Base-by-base conservation (phyloP, 768 basidiomycete genomes). In the Tricholomella constricta region DNA sequence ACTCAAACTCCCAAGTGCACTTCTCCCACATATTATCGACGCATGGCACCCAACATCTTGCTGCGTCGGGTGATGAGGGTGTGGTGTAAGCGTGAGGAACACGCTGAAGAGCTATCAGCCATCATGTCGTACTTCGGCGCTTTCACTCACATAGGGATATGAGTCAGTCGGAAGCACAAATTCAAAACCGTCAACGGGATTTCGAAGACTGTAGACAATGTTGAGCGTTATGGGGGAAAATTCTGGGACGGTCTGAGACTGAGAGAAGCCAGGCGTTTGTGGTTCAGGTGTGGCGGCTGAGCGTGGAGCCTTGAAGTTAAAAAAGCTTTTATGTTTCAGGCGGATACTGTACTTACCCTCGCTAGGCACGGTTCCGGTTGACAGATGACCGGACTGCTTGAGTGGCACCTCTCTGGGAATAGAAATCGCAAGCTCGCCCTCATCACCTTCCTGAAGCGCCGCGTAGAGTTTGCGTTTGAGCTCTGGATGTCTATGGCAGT, bases 21-120 rank as follows among this genome's bases (percentile, higher is more conserved):
- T 92, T 88, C 70, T 97, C 95, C 91, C 94, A 96, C 19, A 94
- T 71, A 61, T 84, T 91, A 69, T 99, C 97, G 17, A 98, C 71
- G 63, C 97, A 99, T 12, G 97, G 97, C n/a, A 98, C 87, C 97
- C 97, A 99, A 62, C 92, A 94, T 63, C 97, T 79, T n/a, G 96
- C 94, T 15, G 92, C 81, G 65, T 95, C 92, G 6, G 94, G 86
- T 7, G 87, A 88, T 0, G 91, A 89, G 1, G 94, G 87, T 4
- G 86, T 88, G 3, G 94, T 93, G 64, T 89, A 98, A 40, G 89
- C 88, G 72, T 98, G 97, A 43, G 96, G 96, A 55, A 94, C 85
- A 58, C 91, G 89, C 92, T 96, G 52, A 50, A 52, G 25, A 10
- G 54, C 22, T 20, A 51, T 67, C n/a, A 61, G 58, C 48, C 32